Evolutionary conservation across 2,329 filamentous ascomycete species (phyloP).

Genomic region (Fusarium continuum): DNA sequence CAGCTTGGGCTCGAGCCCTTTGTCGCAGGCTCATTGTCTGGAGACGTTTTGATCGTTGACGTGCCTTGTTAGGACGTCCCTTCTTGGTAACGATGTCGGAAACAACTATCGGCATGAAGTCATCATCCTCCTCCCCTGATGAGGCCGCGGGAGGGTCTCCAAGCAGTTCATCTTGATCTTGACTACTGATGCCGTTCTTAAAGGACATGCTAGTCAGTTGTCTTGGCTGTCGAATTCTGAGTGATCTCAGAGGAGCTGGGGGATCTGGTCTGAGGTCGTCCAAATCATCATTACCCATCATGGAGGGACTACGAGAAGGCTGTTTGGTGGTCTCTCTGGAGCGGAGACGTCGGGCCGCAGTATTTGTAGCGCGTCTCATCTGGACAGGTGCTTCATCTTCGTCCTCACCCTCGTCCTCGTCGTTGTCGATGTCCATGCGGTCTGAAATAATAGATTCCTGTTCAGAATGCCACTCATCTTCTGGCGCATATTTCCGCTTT

Average conservation of each 20-base stretch:
- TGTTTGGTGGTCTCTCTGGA: constrained; percentile 40
- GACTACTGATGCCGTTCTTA: constrained; percentile 33
- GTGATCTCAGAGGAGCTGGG: constrained; percentile 19
- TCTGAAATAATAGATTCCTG: constrained; percentile 38
- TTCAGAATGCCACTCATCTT: constrained; percentile 46
- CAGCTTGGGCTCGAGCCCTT: neutral
- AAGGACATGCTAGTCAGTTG: constrained; percentile 42
- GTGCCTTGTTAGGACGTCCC: constrained; percentile 32
- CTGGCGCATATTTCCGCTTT: constrained; percentile 47
- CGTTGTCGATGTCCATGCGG: constrained; percentile 43
- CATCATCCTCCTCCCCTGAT: constrained; percentile 47
- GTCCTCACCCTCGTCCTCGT: constrained; percentile 38
- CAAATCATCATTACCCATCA: constrained; percentile 30
- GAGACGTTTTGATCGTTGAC: constrained; percentile 36
- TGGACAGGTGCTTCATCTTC: constrained; percentile 23
- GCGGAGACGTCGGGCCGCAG: constrained; percentile 35
- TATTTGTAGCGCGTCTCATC: constrained; percentile 12
- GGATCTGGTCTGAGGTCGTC: constrained; percentile 18
- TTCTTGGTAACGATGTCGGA: constrained; percentile 50
- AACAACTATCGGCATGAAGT: constrained; percentile 48
- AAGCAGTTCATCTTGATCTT: constrained; percentile 48
- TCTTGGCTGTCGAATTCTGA: constrained; percentile 42
- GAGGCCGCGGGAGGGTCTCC: constrained; percentile 42
- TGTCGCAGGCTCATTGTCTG: constrained; percentile 23
- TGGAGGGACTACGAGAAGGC: constrained; percentile 25